These are phyloP conservation scores for Monilinia fructigena DNA, from an alignment of 2,329 filamentous ascomycete species.

Conservation along the genomic window DNA sequence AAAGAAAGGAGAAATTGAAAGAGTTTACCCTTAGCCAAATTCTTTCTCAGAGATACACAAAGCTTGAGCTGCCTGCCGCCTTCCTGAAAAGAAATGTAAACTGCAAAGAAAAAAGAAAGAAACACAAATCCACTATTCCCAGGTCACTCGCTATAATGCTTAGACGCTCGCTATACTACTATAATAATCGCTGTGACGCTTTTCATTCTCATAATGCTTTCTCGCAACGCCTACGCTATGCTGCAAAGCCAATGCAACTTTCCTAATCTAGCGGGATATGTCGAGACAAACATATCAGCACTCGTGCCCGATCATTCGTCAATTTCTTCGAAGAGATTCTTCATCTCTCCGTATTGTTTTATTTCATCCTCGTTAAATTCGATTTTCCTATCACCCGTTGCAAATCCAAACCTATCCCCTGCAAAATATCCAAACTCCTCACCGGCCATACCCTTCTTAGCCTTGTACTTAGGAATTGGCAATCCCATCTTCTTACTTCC, in stretches of 20 bases:
- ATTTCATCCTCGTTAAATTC: neutral
- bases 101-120: neutral
- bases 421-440: neutral
- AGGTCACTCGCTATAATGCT: constrained; percentile 2
- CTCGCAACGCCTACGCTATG: neutral
- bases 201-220: neutral
- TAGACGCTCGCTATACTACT: neutral
- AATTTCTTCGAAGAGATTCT: neutral
- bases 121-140: neutral
- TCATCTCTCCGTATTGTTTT: neutral
- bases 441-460: neutral
- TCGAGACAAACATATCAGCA: neutral
- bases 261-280: neutral
- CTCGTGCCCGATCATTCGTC: neutral
- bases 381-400: no score
- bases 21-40: neutral
- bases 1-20: neutral
- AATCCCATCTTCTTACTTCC: neutral
- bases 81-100: neutral
- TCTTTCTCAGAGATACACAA: constrained; percentile 11
- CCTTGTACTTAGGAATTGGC: neutral
- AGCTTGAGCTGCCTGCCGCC: neutral
- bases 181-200: neutral
- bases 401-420: neutral
- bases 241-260: neutral